Base-by-base conservation (phyloP, 129 eudicot genomes). In the Flaveria brownii region DNA sequence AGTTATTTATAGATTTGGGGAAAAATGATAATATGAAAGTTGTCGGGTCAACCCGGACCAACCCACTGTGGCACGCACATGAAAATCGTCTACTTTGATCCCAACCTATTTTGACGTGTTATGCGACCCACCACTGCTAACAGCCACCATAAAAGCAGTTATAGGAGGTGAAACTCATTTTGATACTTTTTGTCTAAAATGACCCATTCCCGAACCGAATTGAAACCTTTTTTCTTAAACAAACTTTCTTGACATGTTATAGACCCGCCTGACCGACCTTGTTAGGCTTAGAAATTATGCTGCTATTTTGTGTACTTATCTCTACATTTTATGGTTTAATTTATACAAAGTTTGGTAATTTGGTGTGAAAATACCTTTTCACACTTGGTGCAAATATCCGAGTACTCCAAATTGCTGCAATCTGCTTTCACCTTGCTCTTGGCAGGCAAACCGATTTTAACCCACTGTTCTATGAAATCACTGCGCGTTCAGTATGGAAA, bases 381-480 rank as follows among this genome's bases (percentile, higher is more conserved):
- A 64, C 89, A 85, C 76, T 42, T 66, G 17, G 80, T 78, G 78
- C 96, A 89, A 42, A 91, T 96, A 12, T 85, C 96, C 1, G 73
- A 41, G 39, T 83, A 54, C 52, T 85, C 89, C 77, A 81, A 22
- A 52, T 81, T 69, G 39, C 10, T 6, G 65, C 59, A 68, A 50
- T 86, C 89, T 18, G 93, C 49, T 77, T 81, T 79, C 73, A 95
- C 94, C 86, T 89, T 95, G 69, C 85, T 75, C 83, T 85, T 95
- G 17, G 99, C 99, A 28, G 91, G 36, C 81, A 74, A 30, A 28
- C 97, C 82, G 28, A 95, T 89, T 77, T 95, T 91, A 68, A 95
- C 99, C 99, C 99, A 95, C 39, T 91, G 88, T 76, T 95, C 99
- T 13, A 95, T 95, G 68, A 95, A 89, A 49, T 91, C 90, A 65